Percentiles rank a stretch among this genome's conserved stretches.
phyloP scores from a whole-genome alignment of 768 basidiomycete species.

The Rhizopogon vesiculosus region DNA sequence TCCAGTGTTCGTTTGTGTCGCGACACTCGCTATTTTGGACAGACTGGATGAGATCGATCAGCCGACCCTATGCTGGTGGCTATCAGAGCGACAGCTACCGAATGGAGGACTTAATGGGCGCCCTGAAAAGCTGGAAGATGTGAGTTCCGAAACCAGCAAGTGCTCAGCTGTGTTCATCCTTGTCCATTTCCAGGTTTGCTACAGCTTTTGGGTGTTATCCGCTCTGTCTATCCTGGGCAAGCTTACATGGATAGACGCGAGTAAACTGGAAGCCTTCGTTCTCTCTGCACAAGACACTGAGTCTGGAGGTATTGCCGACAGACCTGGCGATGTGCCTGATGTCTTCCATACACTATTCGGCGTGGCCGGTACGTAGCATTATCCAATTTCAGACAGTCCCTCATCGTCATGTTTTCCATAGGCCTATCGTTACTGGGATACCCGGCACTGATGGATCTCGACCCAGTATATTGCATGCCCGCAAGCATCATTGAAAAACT shows the following conservation, averaged over 20 bases:
- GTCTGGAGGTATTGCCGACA: constrained; percentile 88
- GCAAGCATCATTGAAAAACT: constrained; percentile 62
- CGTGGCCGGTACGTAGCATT: constrained; percentile 56
- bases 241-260: constrained; percentile 81
- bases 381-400: background rate
- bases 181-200: constrained; percentile 71
- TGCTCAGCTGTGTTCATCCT: background rate
- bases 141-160: constrained; percentile 32
- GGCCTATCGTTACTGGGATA: constrained; percentile 64
- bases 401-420: constrained; percentile 16
- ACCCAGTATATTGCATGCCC: constrained; percentile 90
- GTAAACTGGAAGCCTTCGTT: constrained; percentile 77
- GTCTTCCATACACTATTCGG: constrained; percentile 98
- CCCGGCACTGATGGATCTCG: constrained; percentile 52
- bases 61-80: constrained; percentile 87
- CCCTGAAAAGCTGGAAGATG: constrained; percentile 97
- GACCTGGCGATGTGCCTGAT: constrained; percentile 90
- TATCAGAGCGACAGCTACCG: constrained; percentile 88
- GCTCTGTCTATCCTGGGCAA: constrained; percentile 80
- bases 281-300: constrained; percentile 88
- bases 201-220: constrained; percentile 96
- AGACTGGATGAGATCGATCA: constrained; percentile 73
- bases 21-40: constrained; percentile 83
- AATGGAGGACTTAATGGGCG: constrained; percentile 94
- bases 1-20: constrained; percentile 86